Conservation (phyloP, 768 basidiomycete genomes). For the Tubosaeta brunneosetosa region DNA sequence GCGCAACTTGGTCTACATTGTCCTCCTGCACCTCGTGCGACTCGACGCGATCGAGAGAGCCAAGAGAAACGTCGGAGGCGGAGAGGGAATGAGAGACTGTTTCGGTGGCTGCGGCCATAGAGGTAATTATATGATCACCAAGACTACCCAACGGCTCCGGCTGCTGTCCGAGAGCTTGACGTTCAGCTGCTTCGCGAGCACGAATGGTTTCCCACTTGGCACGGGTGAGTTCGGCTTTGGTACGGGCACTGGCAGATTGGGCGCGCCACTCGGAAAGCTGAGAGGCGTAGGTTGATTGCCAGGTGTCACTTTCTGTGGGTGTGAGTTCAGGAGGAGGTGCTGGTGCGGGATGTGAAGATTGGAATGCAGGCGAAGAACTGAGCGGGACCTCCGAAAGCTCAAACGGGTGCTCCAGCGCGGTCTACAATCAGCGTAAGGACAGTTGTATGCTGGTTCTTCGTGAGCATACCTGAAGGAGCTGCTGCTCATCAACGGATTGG, state of each 20-base stretch:
- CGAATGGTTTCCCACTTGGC: constrained; percentile 68
- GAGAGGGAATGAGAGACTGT: constrained; percentile 17
- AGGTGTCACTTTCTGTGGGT: constrained; percentile 38
- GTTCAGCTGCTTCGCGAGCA: constrained; percentile 40
- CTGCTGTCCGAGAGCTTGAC: constrained; percentile 26
- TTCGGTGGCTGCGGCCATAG: constrained; percentile 16
- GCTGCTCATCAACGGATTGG: constrained; percentile 18
- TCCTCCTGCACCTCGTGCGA: constrained; percentile 29
- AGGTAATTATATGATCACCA: constrained; percentile 25
- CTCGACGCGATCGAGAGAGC: constrained; percentile 12
- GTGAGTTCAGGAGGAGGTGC: not conserved
- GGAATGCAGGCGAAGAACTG: constrained; percentile 4
- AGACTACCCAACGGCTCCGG: constrained; percentile 19
- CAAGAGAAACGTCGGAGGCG: constrained; percentile 16
- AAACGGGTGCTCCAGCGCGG: constrained; percentile 25
- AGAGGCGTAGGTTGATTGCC: constrained; percentile 66
- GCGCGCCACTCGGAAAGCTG: constrained; percentile 69
- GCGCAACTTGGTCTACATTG: not conserved
- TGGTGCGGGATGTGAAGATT: not conserved
- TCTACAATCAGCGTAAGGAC: constrained; percentile 6
- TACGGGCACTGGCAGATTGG: constrained; percentile 64
- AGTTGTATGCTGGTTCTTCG: accelerated
- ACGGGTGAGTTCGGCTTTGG: constrained; percentile 72
- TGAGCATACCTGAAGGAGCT: constrained; percentile 19
- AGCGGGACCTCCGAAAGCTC: constrained; percentile 21